Evolutionary conservation across 352 stramenopile genomes (phyloP).

Genomic region (Globisporangium acanthophoron): DNA sequence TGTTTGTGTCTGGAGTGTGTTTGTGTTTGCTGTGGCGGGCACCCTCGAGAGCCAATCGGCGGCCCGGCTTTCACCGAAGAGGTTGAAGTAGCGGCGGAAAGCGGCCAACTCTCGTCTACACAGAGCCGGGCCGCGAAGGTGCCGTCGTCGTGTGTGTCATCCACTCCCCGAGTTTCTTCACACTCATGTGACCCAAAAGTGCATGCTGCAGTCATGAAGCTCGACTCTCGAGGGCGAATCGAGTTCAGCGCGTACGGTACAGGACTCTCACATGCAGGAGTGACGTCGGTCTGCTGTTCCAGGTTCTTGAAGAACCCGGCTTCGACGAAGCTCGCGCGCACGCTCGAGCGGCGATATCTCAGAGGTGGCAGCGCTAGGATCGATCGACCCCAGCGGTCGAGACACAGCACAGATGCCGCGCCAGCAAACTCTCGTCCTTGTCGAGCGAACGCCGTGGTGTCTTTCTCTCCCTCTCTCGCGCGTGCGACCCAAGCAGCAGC

Average conservation of each 20-base stretch:
- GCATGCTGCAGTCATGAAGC: too few species aligned
- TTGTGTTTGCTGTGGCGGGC: too few species aligned
- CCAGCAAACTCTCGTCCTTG: too few species aligned
- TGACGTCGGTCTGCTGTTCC: neutral
- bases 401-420: too few species aligned
- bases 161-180: too few species aligned
- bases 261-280: neutral
- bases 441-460: too few species aligned
- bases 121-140: too few species aligned
- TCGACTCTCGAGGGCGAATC: too few species aligned
- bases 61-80: conserved; percentile 5
- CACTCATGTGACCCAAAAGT: neutral
- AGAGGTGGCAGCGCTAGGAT: neutral
- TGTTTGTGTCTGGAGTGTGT: too few species aligned
- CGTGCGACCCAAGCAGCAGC: too few species aligned
- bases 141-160: neutral
- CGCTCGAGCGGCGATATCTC: neutral
- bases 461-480: too few species aligned
- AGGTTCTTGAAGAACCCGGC: neutral
- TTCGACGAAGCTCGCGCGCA: neutral
- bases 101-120: neutral
- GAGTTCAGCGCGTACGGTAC: neutral
- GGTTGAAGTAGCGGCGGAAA: conserved; percentile 6
- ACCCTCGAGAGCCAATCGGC: too few species aligned
- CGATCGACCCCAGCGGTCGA: neutral